A percentile compares a stretch with the other conserved stretches of the same genome.
Evolutionary conservation across 2,329 filamentous ascomycete species (phyloP).

Genomic region (Arthrobotrys entomopaga): DNA sequence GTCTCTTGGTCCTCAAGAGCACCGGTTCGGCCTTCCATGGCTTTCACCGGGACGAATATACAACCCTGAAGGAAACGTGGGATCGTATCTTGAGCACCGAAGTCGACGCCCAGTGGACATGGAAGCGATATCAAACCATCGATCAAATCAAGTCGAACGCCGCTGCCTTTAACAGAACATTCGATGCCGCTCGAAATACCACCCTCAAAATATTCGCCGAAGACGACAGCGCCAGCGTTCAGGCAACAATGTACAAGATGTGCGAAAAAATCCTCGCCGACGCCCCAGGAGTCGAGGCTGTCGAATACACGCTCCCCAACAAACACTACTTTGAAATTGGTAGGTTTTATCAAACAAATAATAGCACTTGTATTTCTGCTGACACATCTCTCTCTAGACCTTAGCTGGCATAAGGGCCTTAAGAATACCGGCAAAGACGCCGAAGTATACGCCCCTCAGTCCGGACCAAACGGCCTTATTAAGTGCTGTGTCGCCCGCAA

Average conservation of each 20-base stretch:
- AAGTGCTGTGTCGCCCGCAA: constrained; percentile 84
- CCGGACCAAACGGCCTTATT: constrained; percentile 92
- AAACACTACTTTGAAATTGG: constrained; percentile 99
- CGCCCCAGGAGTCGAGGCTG: constrained; percentile 75
- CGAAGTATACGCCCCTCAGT: constrained; percentile 93
- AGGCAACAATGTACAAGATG: constrained; percentile 99
- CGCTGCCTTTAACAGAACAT: constrained; percentile 78
- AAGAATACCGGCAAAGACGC: constrained; percentile 97
- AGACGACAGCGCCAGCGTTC: constrained; percentile 90
- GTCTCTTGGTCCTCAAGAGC: constrained; percentile 90
- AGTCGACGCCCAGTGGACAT: constrained; percentile 86
- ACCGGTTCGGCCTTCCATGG: constrained; percentile 96
- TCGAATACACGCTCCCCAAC: constrained; percentile 89
- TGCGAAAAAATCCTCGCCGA: constrained; percentile 81
- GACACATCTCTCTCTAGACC: constrained; percentile 67
- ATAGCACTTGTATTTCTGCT: constrained; percentile 25
- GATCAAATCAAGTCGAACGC: constrained; percentile 73
- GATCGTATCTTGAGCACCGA: constrained; percentile 96
- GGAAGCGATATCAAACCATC: constrained; percentile 76
- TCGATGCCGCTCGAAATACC: constrained; percentile 78
- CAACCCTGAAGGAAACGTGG: constrained; percentile 87
- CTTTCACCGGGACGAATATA: constrained; percentile 93
- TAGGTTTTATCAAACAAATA: constrained; percentile 64
- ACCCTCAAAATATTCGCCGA: constrained; percentile 92
- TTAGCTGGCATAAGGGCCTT: constrained; percentile 94